Base-by-base conservation (phyloP, 805 yeast genomes). In the Komagataella phaffii region DNA sequence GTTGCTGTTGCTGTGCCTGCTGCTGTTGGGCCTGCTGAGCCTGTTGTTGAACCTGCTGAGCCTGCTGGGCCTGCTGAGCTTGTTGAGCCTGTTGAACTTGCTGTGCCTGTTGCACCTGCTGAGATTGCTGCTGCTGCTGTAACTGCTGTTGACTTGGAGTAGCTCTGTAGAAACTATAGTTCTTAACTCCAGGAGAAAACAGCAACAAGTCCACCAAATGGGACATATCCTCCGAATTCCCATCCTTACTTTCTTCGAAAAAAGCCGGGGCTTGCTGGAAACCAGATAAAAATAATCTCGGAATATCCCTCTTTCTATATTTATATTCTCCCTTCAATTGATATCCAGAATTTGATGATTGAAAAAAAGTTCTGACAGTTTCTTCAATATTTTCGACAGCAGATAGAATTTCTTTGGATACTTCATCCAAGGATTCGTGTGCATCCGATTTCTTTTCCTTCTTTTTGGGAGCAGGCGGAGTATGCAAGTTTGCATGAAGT, bases 121-220 rank as follows among this genome's bases (percentile, higher is more conserved):
- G 53, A 24, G 50, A 10, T 8, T 30, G 40, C 48, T 19, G 58
- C 48, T 36, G 55, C 44, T 53, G 40, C 10, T 30, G 40, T 55
- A 10, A 51, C 44, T 45, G 46, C 46, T 45, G 19, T 12, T 14
- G 52, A 52, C 44, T 45, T 50, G 40, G 40, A 17, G 49, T 36
- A 24, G 43, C 21, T 47, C 45, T 49, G 36, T 36, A 8, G 49
- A 56, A 61, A 48, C 58, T 59, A 56, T 64, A 64, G 40, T 62
- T 65, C 52, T 64, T 64, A 45, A 62, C 57, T 50, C 59, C 63
- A 12, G 69, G 68, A n/a, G 61, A 57, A 51, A 60, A 66, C 44
- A 65, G 53, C 23, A 66, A 49, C 18, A 67, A 59, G n/a, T 66
- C 69, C 30, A 64, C 59, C 45, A 65, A 50, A 23, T 56, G 56